These are phyloP conservation scores for Auricularia auricula-judae DNA, from an alignment of 768 basidiomycete genomes.

Conservation along the genomic window DNA sequence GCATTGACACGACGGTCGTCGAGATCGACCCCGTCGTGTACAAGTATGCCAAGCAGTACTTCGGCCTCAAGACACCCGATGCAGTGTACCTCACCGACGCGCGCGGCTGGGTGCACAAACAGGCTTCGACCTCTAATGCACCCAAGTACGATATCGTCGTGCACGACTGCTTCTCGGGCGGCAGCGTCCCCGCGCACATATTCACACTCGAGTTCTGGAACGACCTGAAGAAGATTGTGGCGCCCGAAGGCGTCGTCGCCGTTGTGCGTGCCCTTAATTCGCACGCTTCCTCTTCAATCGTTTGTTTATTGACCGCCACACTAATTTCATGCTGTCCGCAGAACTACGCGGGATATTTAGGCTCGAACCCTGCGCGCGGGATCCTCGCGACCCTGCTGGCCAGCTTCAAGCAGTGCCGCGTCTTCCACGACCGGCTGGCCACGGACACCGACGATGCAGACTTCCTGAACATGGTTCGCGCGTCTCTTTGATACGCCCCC, in stretches of 20 bases:
- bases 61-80: conserved; percentile 56
- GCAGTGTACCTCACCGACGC: conserved; percentile 73
- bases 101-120: conserved; percentile 46
- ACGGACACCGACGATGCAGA: conserved; percentile 28
- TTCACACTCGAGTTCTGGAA: conserved; percentile 81
- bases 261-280: conserved; percentile 42
- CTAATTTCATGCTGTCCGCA: conserved; percentile 16
- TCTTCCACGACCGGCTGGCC: conserved; percentile 61
- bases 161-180: conserved; percentile 93
- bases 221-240: conserved; percentile 51
- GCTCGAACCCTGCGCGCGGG: conserved; percentile 50
- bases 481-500: neutral
- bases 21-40: conserved; percentile 93
- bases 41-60: conserved; percentile 64
- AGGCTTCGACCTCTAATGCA: conserved; percentile 19
- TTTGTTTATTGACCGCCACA: too few species aligned
- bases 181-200: conserved; percentile 76
- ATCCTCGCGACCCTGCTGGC: conserved; percentile 59
- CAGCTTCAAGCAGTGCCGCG: conserved; percentile 70
- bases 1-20: conserved; percentile 67
- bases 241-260: conserved; percentile 62
- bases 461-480: conserved; percentile 65
- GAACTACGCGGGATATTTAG: conserved; percentile 77
- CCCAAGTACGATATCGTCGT: conserved; percentile 57
- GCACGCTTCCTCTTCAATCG: neutral